A percentile compares a stretch with the other conserved stretches of the same genome.
Evolutionary conservation across 1,139 yeast genomes (phyloP).

Genomic region (Zygotorulaspora mrakii): DNA sequence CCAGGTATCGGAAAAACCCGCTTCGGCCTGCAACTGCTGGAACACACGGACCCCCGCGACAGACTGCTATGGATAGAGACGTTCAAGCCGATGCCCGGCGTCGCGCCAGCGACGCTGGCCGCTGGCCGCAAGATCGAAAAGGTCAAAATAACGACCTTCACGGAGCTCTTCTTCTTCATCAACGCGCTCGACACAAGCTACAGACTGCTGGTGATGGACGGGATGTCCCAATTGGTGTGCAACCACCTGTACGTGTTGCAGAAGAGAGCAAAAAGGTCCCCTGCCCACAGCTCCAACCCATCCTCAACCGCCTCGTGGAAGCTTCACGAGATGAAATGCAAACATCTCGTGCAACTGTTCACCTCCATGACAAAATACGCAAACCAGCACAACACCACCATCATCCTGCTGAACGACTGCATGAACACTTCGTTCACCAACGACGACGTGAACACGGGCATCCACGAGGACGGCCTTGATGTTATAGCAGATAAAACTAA

Average conservation of each 20-base stretch:
- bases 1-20: constrained; percentile 36
- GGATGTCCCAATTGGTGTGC: constrained; percentile 31
- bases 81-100: constrained; percentile 18
- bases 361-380: constrained; percentile 32
- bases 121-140: neutral
- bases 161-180: constrained; percentile 30
- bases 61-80: constrained; percentile 33
- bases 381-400: constrained; percentile 22
- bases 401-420: constrained; percentile 31
- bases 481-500: constrained; percentile 23
- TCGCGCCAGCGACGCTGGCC: constrained; percentile 8
- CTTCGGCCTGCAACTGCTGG: constrained; percentile 24
- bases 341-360: constrained; percentile 26
- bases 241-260: constrained; percentile 26
- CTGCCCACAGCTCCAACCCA: constrained; percentile 4
- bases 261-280: constrained; percentile 2
- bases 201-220: constrained; percentile 31
- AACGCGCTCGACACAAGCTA: constrained; percentile 20
- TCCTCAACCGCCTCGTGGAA: constrained; percentile 4
- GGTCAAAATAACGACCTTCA: constrained; percentile 19
- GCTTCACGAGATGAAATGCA: constrained; percentile 31
- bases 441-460: constrained; percentile 9
- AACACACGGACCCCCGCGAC: constrained; percentile 13
- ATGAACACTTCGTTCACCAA: constrained; percentile 34
- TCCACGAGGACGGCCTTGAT: constrained; percentile 19